Percentiles rank a stretch among this genome's conserved stretches.
Evolutionary conservation across 1,284 basidiomycete genomes (phyloP).

Genomic region (Fomitopsis betulina): DNA sequence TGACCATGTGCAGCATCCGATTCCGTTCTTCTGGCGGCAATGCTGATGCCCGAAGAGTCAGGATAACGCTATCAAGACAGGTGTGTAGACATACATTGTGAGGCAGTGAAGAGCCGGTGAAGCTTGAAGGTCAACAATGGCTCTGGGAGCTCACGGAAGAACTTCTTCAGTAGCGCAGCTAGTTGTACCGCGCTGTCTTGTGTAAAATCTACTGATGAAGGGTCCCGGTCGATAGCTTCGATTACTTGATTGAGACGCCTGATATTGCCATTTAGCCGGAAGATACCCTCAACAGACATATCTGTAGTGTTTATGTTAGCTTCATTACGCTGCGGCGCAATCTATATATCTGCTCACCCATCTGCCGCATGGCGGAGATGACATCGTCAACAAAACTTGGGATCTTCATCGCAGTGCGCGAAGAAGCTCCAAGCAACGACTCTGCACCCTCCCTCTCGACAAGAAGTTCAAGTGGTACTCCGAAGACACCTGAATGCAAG

Average conservation of each 20-base stretch:
- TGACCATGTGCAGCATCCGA: constrained; percentile 84
- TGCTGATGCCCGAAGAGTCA: constrained; percentile 37
- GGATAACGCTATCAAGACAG: background rate
- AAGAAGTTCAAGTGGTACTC: constrained; percentile 88
- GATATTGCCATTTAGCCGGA: constrained; percentile 98
- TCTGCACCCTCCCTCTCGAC: constrained; percentile 96
- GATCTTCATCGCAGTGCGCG: constrained; percentile 81
- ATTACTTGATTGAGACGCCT: constrained; percentile 86
- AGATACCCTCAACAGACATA: constrained; percentile 98
- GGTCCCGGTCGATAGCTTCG: constrained; percentile 92
- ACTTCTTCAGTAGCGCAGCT: constrained; percentile 95
- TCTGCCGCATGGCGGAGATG: constrained; percentile 97
- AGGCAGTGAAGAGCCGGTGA: constrained; percentile 84
- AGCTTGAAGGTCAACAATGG: constrained; percentile 94
- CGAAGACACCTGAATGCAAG: constrained; percentile 67
- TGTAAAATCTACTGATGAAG: constrained; percentile 83
- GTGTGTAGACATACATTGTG: constrained; percentile 77
- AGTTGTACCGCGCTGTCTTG: constrained; percentile 98
- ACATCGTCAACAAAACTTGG: constrained; percentile 98
- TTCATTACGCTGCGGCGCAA: background rate
- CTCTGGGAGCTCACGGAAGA: constrained; percentile 94
- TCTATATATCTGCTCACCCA: constrained; percentile 63
- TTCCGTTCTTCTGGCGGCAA: constrained; percentile 75
- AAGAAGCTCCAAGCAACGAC: constrained; percentile 86
- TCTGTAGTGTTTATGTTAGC: constrained; percentile 45